Conservation (phyloP, 2,329 filamentous ascomycete genomes). For the Colletotrichum sp. region DNA sequence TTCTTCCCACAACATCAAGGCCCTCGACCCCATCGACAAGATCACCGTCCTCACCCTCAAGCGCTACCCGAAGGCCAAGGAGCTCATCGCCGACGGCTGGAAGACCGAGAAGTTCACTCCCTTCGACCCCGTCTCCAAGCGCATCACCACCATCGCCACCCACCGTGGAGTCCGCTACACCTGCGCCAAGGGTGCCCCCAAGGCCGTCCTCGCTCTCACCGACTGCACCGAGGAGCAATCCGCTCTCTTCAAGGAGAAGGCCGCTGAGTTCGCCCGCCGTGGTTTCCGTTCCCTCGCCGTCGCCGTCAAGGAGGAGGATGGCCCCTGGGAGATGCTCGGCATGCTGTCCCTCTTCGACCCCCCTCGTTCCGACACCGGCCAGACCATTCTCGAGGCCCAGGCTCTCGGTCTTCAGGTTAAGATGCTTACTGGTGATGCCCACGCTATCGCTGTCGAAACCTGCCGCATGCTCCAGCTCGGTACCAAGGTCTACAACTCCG, state of each 20-base stretch:
- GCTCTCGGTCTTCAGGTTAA: slow-evolving; percentile 79
- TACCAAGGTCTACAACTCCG: slow-evolving; percentile 83
- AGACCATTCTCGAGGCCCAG: slow-evolving; percentile 78
- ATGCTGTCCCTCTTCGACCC: slow-evolving; percentile 84
- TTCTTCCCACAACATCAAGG: slow-evolving; percentile 80
- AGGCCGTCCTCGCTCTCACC: slow-evolving; percentile 73
- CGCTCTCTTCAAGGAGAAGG: slow-evolving; percentile 73
- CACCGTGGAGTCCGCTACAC: slow-evolving; percentile 74
- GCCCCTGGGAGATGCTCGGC: slow-evolving; percentile 75
- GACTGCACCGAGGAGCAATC: slow-evolving; percentile 70
- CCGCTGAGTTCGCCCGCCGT: slow-evolving; percentile 76
- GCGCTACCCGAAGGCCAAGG: slow-evolving; percentile 77
- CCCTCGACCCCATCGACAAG: slow-evolving; percentile 80
- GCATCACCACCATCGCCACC: slow-evolving; percentile 73
- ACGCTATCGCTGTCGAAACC: slow-evolving; percentile 81
- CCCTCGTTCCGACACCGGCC: slow-evolving; percentile 78
- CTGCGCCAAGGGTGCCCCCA: slow-evolving; percentile 80
- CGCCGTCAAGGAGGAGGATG: slow-evolving; percentile 78
- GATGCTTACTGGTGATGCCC: slow-evolving; percentile 83
- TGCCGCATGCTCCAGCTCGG: slow-evolving; percentile 82
- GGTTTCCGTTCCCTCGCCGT: slow-evolving; percentile 84
- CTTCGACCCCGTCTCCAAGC: slow-evolving; percentile 82
- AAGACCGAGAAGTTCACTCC: slow-evolving; percentile 78
- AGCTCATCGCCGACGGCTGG: slow-evolving; percentile 78
- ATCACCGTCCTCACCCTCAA: slow-evolving; percentile 78